Base-by-base conservation (phyloP, 202 grass and related monocot species). In the Dendrocalamus latiflorus region DNA sequence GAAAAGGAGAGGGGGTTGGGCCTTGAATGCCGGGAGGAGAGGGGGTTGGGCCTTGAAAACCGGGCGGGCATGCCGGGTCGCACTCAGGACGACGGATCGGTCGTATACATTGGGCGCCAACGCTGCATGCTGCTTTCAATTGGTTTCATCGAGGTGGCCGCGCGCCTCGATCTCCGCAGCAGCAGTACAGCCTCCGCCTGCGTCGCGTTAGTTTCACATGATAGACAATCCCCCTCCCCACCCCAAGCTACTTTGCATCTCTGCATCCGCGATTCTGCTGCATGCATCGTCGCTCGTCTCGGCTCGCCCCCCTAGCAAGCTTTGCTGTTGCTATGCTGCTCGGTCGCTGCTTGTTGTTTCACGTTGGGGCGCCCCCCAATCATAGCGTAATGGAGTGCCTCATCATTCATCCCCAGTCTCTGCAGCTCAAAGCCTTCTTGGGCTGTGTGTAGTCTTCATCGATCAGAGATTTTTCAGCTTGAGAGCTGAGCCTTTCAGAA, bases 381-480 rank as follows among this genome's bases (percentile, higher is more conserved):
- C 89, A 97, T 97, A 88, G 75, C 69, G 89, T 88, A 90, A 90
- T 97, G 62, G 89, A 97, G 91, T 97, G 80, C 91, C 91, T 78
- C 81, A 91, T 93, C 89, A 91, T 97, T 97, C 86, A 91, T 74
- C 78, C 73, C 56, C 18, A 58, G 0, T 5, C 14, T 57, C 30
- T 64, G 30, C 48, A 42, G 57, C 83, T 21, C 60, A 65, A 65
- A 72, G 65, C 33, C 57, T 22, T 74, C 55, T 89, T 78, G 82
- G 81, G 28, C 47, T 3, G 77, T 38, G 88, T 90, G 87, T 54
- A 68, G 57, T 55, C 84, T 45, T 45, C 42, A 12, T 45, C 69
- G 13, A 17, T 70, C 28, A 50, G 77, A 65, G 69, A 75, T 30
- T 30, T 30, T 30, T 30, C 30, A 30, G 30, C 30, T 30, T 30